These are phyloP conservation scores for Drechmeria coniospora DNA, from an alignment of 2,329 filamentous ascomycete species.

Conservation along the genomic window DNA sequence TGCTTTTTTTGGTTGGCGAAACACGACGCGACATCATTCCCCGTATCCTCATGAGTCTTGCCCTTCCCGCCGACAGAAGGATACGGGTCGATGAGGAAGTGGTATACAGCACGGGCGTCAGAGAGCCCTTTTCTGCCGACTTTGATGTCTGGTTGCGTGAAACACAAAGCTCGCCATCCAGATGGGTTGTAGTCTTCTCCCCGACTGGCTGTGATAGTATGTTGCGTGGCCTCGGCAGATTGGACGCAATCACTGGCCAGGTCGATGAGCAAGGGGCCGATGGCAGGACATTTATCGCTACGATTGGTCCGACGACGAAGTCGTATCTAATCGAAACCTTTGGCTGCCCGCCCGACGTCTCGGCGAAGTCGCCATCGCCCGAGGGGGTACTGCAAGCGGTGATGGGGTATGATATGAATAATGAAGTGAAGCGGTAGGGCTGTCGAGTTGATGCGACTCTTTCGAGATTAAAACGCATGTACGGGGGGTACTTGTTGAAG, in stretches of 20 bases:
- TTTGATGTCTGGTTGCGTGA: constrained; percentile 38
- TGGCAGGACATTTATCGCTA: constrained; percentile 51
- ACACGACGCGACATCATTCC: constrained; percentile 83
- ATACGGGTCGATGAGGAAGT: constrained; percentile 65
- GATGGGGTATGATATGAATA: constrained; percentile 1
- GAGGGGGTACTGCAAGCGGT: constrained; percentile 64
- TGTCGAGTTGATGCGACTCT: too few relatives aligned
- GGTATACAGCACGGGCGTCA: constrained; percentile 75
- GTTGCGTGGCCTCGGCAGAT: constrained; percentile 34
- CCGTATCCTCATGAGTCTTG: constrained; percentile 50
- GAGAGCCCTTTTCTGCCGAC: constrained; percentile 58
- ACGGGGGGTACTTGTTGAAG: too few relatives aligned
- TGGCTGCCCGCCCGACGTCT: constrained; percentile 59
- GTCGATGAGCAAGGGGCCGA: constrained; percentile 13
- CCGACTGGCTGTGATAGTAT: constrained; percentile 49
- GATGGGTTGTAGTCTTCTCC: constrained; percentile 67
- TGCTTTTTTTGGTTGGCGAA: constrained; percentile 84
- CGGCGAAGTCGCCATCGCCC: constrained; percentile 66
- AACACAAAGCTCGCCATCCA: constrained; percentile 22
- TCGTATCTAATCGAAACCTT: constrained; percentile 54
- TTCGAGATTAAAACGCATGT: too few relatives aligned
- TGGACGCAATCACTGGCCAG: constrained; percentile 31
- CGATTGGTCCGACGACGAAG: constrained; percentile 86
- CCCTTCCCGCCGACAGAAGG: constrained; percentile 29
- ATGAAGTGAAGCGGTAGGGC: too few relatives aligned